These are phyloP conservation scores for Drechmeria coniospora DNA, from an alignment of 2,329 filamentous ascomycete genomes.

Conservation along the genomic window DNA sequence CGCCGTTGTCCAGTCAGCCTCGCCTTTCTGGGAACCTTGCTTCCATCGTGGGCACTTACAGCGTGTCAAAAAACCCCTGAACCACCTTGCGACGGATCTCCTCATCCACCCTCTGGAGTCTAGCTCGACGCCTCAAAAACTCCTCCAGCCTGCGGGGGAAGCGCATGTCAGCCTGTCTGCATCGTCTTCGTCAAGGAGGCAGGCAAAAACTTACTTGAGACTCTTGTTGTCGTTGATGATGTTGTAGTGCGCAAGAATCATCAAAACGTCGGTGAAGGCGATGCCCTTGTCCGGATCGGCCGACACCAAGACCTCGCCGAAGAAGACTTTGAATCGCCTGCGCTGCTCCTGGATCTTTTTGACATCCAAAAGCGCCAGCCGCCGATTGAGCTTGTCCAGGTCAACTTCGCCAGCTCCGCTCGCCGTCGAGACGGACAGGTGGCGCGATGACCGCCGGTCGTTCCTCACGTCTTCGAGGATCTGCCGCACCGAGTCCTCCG, in stretches of 20 bases:
- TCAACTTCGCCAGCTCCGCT: constrained; percentile 49
- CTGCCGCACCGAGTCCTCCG: constrained; percentile 71
- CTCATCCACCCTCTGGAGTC: constrained; percentile 87
- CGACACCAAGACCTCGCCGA: constrained; percentile 87
- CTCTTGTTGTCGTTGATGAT: constrained; percentile 98
- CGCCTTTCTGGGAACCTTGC: background rate
- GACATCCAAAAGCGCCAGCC: constrained; percentile 60
- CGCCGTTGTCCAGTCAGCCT: constrained; percentile 1
- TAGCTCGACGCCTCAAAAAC: constrained; percentile 76
- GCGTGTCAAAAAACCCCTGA: constrained; percentile 86
- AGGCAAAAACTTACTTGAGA: constrained; percentile 42
- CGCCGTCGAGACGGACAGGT: constrained; percentile 36
- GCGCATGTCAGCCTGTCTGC: too few species aligned
- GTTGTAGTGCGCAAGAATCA: constrained; percentile 96
- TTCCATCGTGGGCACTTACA: constrained; percentile 31
- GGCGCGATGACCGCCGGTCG: constrained; percentile 35
- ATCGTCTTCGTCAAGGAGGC: too few species aligned
- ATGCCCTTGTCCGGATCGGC: constrained; percentile 83
- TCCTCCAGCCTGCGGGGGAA: constrained; percentile 57
- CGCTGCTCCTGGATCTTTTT: constrained; percentile 59
- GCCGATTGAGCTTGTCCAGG: constrained; percentile 56
- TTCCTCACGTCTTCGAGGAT: constrained; percentile 74
- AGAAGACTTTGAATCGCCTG: constrained; percentile 81
- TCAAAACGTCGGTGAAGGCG: constrained; percentile 77
- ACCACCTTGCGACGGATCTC: constrained; percentile 83